Evolutionary conservation across 2,329 filamentous ascomycete species (phyloP), one percentile per base, ranked within the genome.

Genomic region (Phialophora chinensis): DNA sequence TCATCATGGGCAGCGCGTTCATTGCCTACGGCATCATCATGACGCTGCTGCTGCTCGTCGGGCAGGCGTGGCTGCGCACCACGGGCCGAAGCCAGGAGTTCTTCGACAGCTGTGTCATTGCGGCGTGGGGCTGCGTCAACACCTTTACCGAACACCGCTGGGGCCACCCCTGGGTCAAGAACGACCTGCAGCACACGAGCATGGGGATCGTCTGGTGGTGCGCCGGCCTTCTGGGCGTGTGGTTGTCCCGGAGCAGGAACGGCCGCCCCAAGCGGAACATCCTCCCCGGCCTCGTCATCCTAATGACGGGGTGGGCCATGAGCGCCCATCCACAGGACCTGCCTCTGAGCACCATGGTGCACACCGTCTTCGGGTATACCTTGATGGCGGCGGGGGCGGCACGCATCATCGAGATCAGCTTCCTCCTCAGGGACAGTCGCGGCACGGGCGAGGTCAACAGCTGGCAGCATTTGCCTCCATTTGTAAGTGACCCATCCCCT

Each of bases 151-250:
- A 98, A 79, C 95, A 99, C 77, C 88, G 91, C 60, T 99, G 95
- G 95, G 95, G 95, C 62, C 84, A 84, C 0, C 85, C 87, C 0
- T 99, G 95, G 95, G 92, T 91, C 60, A 88, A 87, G 79, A 98
- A 97, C 75, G 95, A 99, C 78, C 88, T 97, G 81, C 94, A 99
- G 78, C 95, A 99, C 78, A 99, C 95, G 0, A 92, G 91, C n/a
- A 98, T 99, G 94, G 95, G 95, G n/a, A 88, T 99, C 69, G 88
- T 99, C 60, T 99, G 95, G 95, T 99, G 94, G 94, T 91, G 89
- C 73, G 94, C 95, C 7, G 95, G 95, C 27, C 82, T 99, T 33
- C 86, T 94, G 11, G 95, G 95, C 50, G 86, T 99, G 60, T 99
- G 94, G 95, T 84, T 99, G 47, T 96, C 92, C 77, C 87, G 88